Conservation (phyloP, 129 eudicot species). For the Chrysanthemum seticuspe region DNA sequence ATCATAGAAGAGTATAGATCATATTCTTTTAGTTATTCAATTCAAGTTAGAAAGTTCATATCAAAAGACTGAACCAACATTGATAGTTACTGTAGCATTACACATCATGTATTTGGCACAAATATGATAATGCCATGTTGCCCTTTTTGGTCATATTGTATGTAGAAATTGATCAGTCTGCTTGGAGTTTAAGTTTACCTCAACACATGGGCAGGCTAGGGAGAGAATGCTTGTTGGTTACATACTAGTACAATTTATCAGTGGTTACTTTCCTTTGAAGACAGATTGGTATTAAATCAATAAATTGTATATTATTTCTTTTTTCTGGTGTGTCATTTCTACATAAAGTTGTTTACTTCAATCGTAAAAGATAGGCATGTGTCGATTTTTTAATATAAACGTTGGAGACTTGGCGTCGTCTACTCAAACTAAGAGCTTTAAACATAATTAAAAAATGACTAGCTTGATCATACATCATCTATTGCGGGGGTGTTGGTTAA, state of each 20-base stretch:
- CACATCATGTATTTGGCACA: slow-evolving; percentile 6
- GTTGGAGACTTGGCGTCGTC: neutral
- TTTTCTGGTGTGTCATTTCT: neutral
- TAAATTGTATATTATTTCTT: slow-evolving; percentile 10
- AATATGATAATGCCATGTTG: slow-evolving; percentile 10
- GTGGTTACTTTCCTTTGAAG: slow-evolving; percentile 40
- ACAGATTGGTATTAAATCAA: neutral
- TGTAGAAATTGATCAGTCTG: slow-evolving; percentile 11
- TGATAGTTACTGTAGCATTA: neutral
- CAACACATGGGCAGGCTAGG: slow-evolving; percentile 27
- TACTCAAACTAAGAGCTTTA: no score
- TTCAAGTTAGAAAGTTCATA: slow-evolving; percentile 1
- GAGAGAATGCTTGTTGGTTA: slow-evolving; percentile 20
- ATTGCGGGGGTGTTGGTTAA: neutral
- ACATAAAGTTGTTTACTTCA: slow-evolving; percentile 18
- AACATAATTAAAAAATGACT: neutral
- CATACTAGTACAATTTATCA: slow-evolving; percentile 12
- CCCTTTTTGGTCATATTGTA: slow-evolving; percentile 20
- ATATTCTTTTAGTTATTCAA: slow-evolving; percentile 2
- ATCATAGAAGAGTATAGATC: neutral
- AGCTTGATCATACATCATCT: neutral
- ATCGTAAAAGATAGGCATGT: slow-evolving; percentile 15
- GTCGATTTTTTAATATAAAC: neutral
- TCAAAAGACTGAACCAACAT: neutral
- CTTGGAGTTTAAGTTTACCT: slow-evolving; percentile 31